A percentile compares a stretch with the other conserved stretches of the same genome.
Evolutionary conservation across 2,329 filamentous ascomycete genomes (phyloP).

Genomic region (Arthrobotrys iridis): DNA sequence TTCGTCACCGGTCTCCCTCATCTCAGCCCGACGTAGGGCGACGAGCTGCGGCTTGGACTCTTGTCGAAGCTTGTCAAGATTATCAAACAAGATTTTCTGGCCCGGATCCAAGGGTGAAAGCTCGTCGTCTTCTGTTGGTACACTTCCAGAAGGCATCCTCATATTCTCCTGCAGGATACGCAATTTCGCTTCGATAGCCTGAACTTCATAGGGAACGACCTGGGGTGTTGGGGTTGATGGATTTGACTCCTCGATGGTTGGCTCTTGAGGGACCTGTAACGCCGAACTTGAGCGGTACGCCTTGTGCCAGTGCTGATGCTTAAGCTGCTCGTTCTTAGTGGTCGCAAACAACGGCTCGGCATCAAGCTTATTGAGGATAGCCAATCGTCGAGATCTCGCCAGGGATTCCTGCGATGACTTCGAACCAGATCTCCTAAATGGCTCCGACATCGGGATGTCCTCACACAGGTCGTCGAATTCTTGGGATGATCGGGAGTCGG

Average conservation of each 20-base stretch:
- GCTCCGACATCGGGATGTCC: neutral
- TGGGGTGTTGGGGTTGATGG: constrained; percentile 3
- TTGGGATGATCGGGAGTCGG: neutral
- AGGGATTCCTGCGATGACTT: neutral
- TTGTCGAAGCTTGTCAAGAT: constrained; percentile 7
- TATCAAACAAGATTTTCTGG: constrained; percentile 9
- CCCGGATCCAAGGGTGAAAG: neutral
- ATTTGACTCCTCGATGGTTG: constrained; percentile 1
- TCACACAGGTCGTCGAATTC: constrained; percentile 7
- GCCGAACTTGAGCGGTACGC: constrained; percentile 10
- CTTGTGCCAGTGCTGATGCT: constrained; percentile 41
- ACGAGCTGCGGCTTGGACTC: constrained; percentile 8
- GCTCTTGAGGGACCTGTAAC: neutral
- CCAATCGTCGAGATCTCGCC: constrained; percentile 15
- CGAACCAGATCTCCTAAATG: neutral
- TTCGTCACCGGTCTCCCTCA: neutral
- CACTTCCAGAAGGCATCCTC: neutral
- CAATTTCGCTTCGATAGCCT: constrained; percentile 7
- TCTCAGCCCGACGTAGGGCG: neutral
- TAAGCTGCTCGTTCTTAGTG: constrained; percentile 37
- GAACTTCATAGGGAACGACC: neutral
- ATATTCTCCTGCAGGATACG: constrained; percentile 4
- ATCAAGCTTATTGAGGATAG: constrained; percentile 20
- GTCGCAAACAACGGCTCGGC: constrained; percentile 37
- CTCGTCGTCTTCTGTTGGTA: neutral